Evolutionary conservation across 169 alveolate genomes (phyloP).

Genomic region (Cystoisospora suis): DNA sequence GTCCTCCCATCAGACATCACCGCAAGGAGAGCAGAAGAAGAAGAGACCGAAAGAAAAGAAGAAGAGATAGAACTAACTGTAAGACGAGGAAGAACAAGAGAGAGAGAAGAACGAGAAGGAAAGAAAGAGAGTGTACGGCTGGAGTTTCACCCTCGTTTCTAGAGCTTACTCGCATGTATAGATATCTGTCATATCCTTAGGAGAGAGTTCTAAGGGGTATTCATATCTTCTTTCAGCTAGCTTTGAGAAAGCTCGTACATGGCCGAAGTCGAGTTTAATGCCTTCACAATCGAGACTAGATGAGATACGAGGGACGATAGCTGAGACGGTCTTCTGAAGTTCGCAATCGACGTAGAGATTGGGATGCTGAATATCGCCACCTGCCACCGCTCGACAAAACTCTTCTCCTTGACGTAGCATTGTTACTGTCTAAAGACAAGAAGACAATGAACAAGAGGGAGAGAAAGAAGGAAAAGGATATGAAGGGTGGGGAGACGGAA

Average conservation of each 20-base stretch:
- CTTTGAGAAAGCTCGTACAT: not conserved
- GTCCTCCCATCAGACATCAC: no score
- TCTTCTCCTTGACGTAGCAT: conserved; percentile 55
- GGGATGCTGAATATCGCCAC: conserved; percentile 54
- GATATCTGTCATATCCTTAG: not conserved
- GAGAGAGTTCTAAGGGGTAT: not conserved
- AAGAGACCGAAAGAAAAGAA: no score
- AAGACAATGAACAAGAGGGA: not conserved
- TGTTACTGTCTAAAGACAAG: conserved; percentile 25
- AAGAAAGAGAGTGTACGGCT: no score
- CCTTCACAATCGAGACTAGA: conserved; percentile 52
- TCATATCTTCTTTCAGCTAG: conserved; percentile 15
- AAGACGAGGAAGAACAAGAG: no score
- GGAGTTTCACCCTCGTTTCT: no score
- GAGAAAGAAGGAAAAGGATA: not conserved
- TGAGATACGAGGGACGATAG: conserved; percentile 41
- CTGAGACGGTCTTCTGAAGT: conserved; percentile 48
- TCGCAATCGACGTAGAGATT: conserved; percentile 28
- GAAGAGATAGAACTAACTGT: no score
- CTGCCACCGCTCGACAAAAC: conserved; percentile 54
- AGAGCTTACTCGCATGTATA: conserved; percentile 54
- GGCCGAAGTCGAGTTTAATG: conserved; percentile 37
- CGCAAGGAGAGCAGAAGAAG: no score
- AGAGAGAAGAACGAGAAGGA: no score
- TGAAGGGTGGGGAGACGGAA: not conserved